A percentile compares a stretch with the other conserved stretches of the same genome.
phyloP scores from a whole-genome alignment of 164 flowering plant species.

The Vitis vinifera region ASM3070453v1 NC_081813.1:6395501-6396000 shows the following conservation, averaged over 20 bases:
- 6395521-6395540: conserved; percentile 66
- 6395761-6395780: too few relatives aligned
- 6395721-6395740: conserved; percentile 73
- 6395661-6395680: conserved; percentile 61
- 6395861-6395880: conserved; percentile 63
- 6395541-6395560: conserved; percentile 68
- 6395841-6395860: conserved; percentile 66
- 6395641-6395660: conserved; percentile 70
- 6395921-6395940: conserved; percentile 66
- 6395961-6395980: conserved; percentile 62
- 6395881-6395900: conserved; percentile 56
- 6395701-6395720: conserved; percentile 45
- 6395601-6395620: conserved; percentile 48
- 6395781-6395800: too few relatives aligned
- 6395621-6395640: conserved; percentile 53
- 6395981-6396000: conserved; percentile 63
- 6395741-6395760: conserved; percentile 39
- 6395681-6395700: conserved; percentile 50
- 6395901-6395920: conserved; percentile 49
- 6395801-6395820: too few relatives aligned
- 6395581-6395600: conserved; percentile 76
- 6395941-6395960: conserved; percentile 72
- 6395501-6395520: conserved; percentile 59
- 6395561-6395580: conserved; percentile 71
- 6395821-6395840: conserved; percentile 50